Percentiles rank a stretch among this genome's conserved stretches.
phyloP scores from a whole-genome alignment of 2,329 filamentous ascomycete genomes.

The Fusarium devonianum region DNA sequence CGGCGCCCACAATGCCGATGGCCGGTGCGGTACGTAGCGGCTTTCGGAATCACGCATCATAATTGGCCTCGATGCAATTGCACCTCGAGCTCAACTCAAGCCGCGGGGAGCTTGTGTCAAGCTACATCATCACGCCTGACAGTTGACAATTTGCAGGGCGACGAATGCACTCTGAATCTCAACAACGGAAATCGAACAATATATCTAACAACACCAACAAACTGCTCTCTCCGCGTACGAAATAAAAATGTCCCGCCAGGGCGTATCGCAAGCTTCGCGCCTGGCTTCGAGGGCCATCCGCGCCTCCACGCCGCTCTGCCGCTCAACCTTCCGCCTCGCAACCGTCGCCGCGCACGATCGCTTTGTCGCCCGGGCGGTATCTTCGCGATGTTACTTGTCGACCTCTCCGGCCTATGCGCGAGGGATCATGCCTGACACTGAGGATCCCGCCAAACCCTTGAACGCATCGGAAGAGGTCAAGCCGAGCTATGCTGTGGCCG shows the following conservation, averaged over 20 bases:
- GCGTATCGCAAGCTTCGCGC: constrained; percentile 49
- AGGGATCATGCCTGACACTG: constrained; percentile 67
- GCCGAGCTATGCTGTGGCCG: constrained; percentile 58
- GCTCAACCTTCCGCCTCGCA: constrained; percentile 32
- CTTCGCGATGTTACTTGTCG: constrained; percentile 43
- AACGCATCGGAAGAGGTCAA: constrained; percentile 47
- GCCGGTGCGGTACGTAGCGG: constrained; percentile 34
- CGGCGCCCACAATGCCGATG: constrained; percentile 26
- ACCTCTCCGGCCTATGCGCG: constrained; percentile 45
- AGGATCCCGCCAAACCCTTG: constrained; percentile 58
- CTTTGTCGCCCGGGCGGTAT: constrained; percentile 13
- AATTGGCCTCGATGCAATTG: constrained; percentile 27
- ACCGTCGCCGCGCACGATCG: constrained; percentile 12
- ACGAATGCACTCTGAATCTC: background rate
- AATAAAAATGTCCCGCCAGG: constrained; percentile 44
- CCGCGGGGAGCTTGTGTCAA: constrained; percentile 23
- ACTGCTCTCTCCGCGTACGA: constrained; percentile 3
- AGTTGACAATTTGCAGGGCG: constrained; percentile 17
- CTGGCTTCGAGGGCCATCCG: constrained; percentile 47
- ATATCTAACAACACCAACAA: too few relatives aligned
- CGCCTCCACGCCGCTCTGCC: constrained; percentile 32
- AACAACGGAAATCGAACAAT: background rate
- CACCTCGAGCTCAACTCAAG: constrained; percentile 10
- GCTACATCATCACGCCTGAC: constrained; percentile 13
- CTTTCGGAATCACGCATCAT: background rate